A percentile compares a stretch with the other conserved stretches of the same genome.
Evolutionary conservation across 208 protist species (phyloP).

Genomic region (Trypanosoma rangeli): DNA sequence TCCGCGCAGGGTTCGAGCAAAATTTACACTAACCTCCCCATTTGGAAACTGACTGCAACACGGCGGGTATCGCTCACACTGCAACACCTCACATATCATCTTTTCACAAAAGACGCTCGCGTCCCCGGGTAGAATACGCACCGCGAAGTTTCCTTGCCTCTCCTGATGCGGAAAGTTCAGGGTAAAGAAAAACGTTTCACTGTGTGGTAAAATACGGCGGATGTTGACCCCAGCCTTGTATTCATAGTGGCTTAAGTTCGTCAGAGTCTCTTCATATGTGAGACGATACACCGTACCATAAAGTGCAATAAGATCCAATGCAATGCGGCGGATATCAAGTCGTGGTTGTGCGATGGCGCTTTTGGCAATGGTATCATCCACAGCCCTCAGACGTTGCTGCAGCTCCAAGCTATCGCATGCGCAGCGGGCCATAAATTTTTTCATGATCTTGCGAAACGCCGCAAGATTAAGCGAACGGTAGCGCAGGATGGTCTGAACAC

Average conservation of each 20-base stretch:
- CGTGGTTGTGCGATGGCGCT: slow-evolving; percentile 55
- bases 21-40: slow-evolving; percentile 81
- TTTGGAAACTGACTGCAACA: slow-evolving; percentile 80
- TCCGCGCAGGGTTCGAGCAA: slow-evolving; percentile 89
- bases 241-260: slow-evolving; percentile 46
- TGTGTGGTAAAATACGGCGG: slow-evolving; percentile 70
- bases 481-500: slow-evolving; percentile 57
- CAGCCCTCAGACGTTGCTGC: slow-evolving; percentile 43
- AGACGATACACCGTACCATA: slow-evolving; percentile 75
- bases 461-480: slow-evolving; percentile 76
- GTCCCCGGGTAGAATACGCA: slow-evolving; percentile 68
- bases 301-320: slow-evolving; percentile 62
- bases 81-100: slow-evolving; percentile 80
- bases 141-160: slow-evolving; percentile 58
- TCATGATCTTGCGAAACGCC: slow-evolving; percentile 75
- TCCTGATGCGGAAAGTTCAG: slow-evolving; percentile 66
- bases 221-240: slow-evolving; percentile 44
- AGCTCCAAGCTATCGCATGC: slow-evolving; percentile 69
- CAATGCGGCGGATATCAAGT: slow-evolving; percentile 58
- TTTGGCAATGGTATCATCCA: slow-evolving; percentile 54
- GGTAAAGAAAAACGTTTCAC: slow-evolving; percentile 79
- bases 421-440: slow-evolving; percentile 82
- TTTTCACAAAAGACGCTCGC: slow-evolving; percentile 64
- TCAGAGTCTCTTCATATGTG: slow-evolving; percentile 63
- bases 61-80: slow-evolving; percentile 46